A percentile compares a stretch with the other conserved stretches of the same genome.
These are phyloP conservation scores for Myriosclerotinia scirpicola DNA, from an alignment of 2,329 filamentous ascomycete species.

Conservation along the genomic window DNA sequence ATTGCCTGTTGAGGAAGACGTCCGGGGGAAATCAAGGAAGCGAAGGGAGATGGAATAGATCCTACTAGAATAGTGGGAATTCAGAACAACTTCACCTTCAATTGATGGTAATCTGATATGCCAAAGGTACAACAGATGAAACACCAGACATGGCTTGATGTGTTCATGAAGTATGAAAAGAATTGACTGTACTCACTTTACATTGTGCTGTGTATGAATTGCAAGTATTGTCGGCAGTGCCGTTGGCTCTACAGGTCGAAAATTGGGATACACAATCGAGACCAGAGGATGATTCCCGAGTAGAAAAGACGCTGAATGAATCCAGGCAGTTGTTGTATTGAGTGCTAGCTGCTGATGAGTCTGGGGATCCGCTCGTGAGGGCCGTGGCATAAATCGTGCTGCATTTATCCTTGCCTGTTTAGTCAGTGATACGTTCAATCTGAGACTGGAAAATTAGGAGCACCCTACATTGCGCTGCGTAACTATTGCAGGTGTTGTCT, in stretches of 20 bases:
- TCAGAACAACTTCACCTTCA: too few relatives aligned
- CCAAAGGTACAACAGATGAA: too few relatives aligned
- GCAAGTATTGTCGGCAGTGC: constrained; percentile 25
- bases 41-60: too few relatives aligned
- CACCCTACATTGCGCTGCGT: constrained; percentile 23
- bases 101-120: too few relatives aligned
- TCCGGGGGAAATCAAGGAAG: neutral
- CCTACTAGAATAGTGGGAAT: neutral
- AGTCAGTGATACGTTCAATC: neutral
- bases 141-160: too few relatives aligned
- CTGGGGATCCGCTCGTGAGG: constrained; percentile 24
- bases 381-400: constrained; percentile 27
- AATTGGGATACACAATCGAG: constrained; percentile 19
- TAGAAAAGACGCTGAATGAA: constrained; percentile 26
- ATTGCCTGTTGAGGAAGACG: neutral
- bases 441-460: neutral
- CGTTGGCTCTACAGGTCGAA: constrained; percentile 22
- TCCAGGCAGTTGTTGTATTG: constrained; percentile 29
- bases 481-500: constrained; percentile 26
- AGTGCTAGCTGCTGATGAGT: constrained; percentile 20
- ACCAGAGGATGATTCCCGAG: constrained; percentile 3
- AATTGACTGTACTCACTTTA: constrained; percentile 13
- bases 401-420: constrained; percentile 26
- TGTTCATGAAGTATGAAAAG: neutral
- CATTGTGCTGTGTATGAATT: constrained; percentile 27